phyloP scores from a whole-genome alignment of 371 early-diverging fungal genomes.

The Haplosporangium sp. region DNA sequence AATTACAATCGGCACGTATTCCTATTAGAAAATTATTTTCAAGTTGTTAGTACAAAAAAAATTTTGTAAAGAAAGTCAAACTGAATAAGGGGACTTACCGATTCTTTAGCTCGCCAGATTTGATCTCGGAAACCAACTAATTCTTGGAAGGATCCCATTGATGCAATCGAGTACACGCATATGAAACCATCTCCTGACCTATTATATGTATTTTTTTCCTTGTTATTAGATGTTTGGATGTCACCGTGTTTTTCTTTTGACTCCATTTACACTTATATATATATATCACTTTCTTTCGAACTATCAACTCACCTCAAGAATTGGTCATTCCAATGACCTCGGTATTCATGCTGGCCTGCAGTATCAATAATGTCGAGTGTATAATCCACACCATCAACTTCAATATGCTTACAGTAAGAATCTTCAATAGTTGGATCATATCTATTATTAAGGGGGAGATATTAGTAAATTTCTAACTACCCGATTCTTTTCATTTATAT shows the following conservation, averaged over 20 bases:
- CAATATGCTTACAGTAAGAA: conserved; percentile 89
- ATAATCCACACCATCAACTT: conserved; percentile 88
- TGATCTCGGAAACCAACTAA: conserved; percentile 43
- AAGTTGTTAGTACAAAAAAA: not conserved
- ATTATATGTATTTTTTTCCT: not conserved
- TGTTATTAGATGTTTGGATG: not conserved
- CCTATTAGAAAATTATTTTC: not conserved
- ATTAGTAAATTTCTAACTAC: too few relatives aligned
- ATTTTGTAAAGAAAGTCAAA: not conserved
- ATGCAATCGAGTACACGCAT: conserved; percentile 54
- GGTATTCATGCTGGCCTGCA: conserved; percentile 70
- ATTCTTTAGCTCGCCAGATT: conserved; percentile 52
- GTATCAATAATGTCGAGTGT: conserved; percentile 92
- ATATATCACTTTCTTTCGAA: too few relatives aligned
- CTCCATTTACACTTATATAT: too few relatives aligned
- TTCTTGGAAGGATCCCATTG: conserved; percentile 47
- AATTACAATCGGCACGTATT: conserved; percentile 67
- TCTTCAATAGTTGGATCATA: conserved; percentile 95
- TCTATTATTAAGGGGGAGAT: conserved; percentile 31
- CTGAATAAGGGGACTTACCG: not conserved
- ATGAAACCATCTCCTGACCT: conserved; percentile 55
- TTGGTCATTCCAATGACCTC: conserved; percentile 55
- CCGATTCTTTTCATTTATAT: too few relatives aligned
- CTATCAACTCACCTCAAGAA: conserved; percentile 32
- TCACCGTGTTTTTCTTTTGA: too few relatives aligned